phyloP scores from a whole-genome alignment of 306 rosid species.

The Hippophae gyantsensis region DNA sequence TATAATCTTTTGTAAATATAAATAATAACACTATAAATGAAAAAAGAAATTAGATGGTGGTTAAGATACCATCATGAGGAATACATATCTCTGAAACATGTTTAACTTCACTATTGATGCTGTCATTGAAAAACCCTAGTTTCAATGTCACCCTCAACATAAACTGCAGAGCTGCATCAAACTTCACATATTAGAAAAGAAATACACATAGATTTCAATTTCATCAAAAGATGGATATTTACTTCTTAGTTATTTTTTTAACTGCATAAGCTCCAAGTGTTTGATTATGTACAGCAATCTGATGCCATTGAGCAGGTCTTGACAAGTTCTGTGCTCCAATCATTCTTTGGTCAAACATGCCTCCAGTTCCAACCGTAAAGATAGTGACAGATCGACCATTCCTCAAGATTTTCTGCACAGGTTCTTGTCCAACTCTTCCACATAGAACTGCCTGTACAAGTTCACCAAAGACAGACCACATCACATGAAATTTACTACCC shows the following conservation, averaged over 20 bases:
- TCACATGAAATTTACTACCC: neutral
- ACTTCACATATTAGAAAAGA: slow-evolving; percentile 29
- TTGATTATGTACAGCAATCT: slow-evolving; percentile 84
- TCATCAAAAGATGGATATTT: slow-evolving; percentile 13
- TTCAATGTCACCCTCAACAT: slow-evolving; percentile 93
- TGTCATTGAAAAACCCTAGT: slow-evolving; percentile 82
- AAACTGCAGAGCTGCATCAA: slow-evolving; percentile 79
- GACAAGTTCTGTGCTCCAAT: slow-evolving; percentile 50
- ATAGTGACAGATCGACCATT: slow-evolving; percentile 68
- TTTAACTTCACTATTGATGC: slow-evolving; percentile 81
- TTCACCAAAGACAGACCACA: neutral
- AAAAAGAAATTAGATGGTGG: neutral
- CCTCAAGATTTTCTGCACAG: slow-evolving; percentile 89
- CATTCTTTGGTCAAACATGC: slow-evolving; percentile 82
- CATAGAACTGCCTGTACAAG: slow-evolving; percentile 74
- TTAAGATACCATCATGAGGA: slow-evolving; percentile 70
- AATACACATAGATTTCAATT: slow-evolving; percentile 3
- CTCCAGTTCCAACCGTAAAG: slow-evolving; percentile 96
- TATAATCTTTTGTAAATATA: too few species aligned
- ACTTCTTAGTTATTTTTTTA: slow-evolving; percentile 77
- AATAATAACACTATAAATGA: neutral
- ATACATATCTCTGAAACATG: slow-evolving; percentile 86
- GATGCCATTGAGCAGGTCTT: slow-evolving; percentile 88
- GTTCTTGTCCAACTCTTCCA: slow-evolving; percentile 88
- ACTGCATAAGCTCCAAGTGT: slow-evolving; percentile 74